Evolutionary conservation across 352 stramenopile genomes (phyloP).

Genomic region (Peronospora belbahrii): DNA sequence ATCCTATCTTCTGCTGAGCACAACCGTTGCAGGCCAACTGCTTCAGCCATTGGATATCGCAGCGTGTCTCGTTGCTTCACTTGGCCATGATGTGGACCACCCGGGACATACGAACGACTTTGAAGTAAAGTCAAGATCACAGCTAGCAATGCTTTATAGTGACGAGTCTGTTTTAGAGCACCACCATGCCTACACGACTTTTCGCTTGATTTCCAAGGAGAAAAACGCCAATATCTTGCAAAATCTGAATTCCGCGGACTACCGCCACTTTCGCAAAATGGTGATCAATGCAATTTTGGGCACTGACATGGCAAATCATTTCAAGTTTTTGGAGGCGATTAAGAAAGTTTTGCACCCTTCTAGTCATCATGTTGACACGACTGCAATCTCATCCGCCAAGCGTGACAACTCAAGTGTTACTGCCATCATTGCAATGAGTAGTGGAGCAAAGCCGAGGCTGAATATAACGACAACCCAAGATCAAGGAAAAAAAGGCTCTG

Average conservation of each 20-base stretch:
- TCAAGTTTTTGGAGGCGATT: constrained; percentile 75
- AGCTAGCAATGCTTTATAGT: constrained; percentile 81
- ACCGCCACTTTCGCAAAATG: constrained; percentile 78
- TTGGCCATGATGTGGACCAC: constrained; percentile 89
- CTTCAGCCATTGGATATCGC: constrained; percentile 82
- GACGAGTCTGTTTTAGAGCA: constrained; percentile 87
- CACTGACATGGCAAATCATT: constrained; percentile 89
- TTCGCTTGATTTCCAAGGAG: constrained; percentile 75
- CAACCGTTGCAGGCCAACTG: constrained; percentile 51
- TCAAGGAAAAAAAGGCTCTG: constrained; percentile 20
- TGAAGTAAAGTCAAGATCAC: constrained; percentile 70
- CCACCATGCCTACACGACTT: constrained; percentile 84
- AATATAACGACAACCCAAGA: constrained; percentile 16
- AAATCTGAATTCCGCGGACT: constrained; percentile 59
- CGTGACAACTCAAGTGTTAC: constrained; percentile 24
- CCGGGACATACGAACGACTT: constrained; percentile 87
- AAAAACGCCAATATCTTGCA: constrained; percentile 84
- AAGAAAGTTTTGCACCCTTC: constrained; percentile 61
- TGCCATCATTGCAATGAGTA: constrained; percentile 20
- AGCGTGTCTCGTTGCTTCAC: constrained; percentile 72
- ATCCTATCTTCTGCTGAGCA: constrained; percentile 77
- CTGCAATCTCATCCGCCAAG: constrained; percentile 32
- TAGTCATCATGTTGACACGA: constrained; percentile 43
- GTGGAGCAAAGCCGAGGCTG: constrained; percentile 11
- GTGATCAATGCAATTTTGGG: constrained; percentile 84